Conservation (phyloP, 2,329 filamentous ascomycete species). For the Microdochium trichocladiopsis region DNA sequence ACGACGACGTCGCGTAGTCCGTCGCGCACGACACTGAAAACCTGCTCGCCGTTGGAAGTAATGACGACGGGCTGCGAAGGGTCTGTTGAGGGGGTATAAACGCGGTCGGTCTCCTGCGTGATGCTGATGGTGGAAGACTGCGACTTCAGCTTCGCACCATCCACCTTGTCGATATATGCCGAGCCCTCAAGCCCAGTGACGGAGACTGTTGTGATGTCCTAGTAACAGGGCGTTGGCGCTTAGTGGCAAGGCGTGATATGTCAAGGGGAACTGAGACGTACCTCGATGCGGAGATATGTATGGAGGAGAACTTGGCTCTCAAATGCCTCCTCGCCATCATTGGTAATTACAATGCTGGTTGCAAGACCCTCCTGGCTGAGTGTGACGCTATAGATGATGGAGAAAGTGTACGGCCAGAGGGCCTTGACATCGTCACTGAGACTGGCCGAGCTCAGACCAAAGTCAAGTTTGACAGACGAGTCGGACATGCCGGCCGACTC, state of each 20-base stretch:
- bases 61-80: conserved; percentile 54
- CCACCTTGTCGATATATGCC: conserved; percentile 78
- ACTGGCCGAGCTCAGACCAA: conserved; percentile 73
- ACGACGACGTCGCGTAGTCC: conserved; percentile 84
- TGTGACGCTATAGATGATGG: conserved; percentile 88
- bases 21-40: conserved; percentile 72
- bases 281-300: conserved; percentile 77
- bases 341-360: conserved; percentile 81
- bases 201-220: conserved; percentile 73
- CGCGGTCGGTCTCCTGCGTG: conserved; percentile 74
- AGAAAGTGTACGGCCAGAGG: conserved; percentile 82
- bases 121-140: conserved; percentile 61
- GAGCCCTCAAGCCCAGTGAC: conserved; percentile 72
- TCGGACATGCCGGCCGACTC: conserved; percentile 49
- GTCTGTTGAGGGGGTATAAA: conserved; percentile 68
- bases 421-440: conserved; percentile 61
- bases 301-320: conserved; percentile 91
- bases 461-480: conserved; percentile 85
- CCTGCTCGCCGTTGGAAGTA: conserved; percentile 52
- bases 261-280: conserved; percentile 33
- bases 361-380: conserved; percentile 67
- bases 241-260: background rate
- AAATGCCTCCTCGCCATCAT: conserved; percentile 74
- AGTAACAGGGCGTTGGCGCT: too few relatives aligned
- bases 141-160: conserved; percentile 56